Evolutionary conservation across 257 asterid genomes (phyloP), one percentile per base, ranked within the genome.

Genomic region (Solanum infundibuliforme): DNA sequence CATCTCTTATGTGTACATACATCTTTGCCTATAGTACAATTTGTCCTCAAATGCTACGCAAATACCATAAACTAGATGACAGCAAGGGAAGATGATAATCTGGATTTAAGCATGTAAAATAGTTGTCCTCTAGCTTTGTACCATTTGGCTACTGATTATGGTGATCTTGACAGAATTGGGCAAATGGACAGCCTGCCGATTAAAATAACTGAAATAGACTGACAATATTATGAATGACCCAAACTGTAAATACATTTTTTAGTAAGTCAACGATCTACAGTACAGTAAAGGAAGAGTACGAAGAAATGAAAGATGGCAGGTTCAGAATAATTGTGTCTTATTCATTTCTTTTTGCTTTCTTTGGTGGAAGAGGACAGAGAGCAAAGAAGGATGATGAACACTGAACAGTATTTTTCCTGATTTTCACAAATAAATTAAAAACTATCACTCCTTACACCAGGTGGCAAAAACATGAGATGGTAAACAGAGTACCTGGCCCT

Each of bases 401-500:
- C 2, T 25, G 32, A 41, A 46, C 29, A 27, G 39, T 46, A 43
- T 43, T 38, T 29, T 46, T 27, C 25, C 27, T 81, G 10, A 81
- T 27, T 27, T 43, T 5, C 39, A 43, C 38, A 79, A 27, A 7
- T 81, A 46, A 81, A 9, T 43, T 77, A 41, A 16, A 43, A 2
- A 8, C 85, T 27, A 8, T 81, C 62, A 75, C 29, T 46, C 68
- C 66, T 81, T 14, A 41, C 38, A 77, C 62, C 16, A 41, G 84
- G 65, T 79, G 85, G 25, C 41, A 79, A 43, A 46, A 79, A 43
- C 2, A 9, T 81, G 66, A 46, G 85, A 81, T 43, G 68, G 85
- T 27, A 46, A 43, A 18, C 13, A 81, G 27, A 27, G n/a, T 95
- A 97, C 99, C 99, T 94, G 95, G 95, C 79, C 94, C 98, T 79